Percentiles rank a stretch among this genome's conserved stretches.
These are phyloP conservation scores for Pholiota molesta DNA, from an alignment of 768 basidiomycete genomes.

Conservation along the genomic window DNA sequence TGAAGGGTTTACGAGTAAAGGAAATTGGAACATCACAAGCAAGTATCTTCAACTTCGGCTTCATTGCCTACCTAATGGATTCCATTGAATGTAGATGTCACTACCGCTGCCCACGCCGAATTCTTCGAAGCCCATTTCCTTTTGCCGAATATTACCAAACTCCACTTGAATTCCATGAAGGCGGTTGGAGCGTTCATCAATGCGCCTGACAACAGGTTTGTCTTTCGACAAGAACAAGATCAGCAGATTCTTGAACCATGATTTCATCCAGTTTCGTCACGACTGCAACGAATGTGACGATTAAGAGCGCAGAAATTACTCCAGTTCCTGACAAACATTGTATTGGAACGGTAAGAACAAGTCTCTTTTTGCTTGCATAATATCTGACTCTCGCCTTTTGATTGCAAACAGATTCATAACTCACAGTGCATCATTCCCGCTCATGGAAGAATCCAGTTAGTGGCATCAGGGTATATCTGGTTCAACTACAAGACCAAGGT, in stretches of 20 bases:
- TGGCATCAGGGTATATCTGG: constrained; percentile 31
- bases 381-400: background rate
- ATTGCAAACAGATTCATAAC: constrained; percentile 19
- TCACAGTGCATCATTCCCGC: constrained; percentile 25
- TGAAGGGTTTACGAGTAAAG: constrained; percentile 25
- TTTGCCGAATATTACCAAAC: constrained; percentile 25
- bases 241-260: background rate
- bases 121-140: constrained; percentile 28
- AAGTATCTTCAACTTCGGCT: background rate
- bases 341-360: constrained; percentile 24
- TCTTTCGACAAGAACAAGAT: no score
- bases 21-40: constrained; percentile 33
- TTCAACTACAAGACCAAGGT: constrained; percentile 29
- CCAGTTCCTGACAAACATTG: constrained; percentile 25
- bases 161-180: constrained; percentile 15
- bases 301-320: constrained; percentile 21
- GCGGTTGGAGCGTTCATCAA: constrained; percentile 28
- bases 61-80: background rate
- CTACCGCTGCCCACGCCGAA: constrained; percentile 28
- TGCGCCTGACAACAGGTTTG: constrained; percentile 28
- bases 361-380: background rate
- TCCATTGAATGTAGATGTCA: constrained; percentile 20
- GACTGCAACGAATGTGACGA: constrained; percentile 25
- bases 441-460: constrained; percentile 26
- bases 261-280: constrained; percentile 23